Evolutionary conservation across 1,139 yeast genomes (phyloP), one percentile per base, ranked within the genome.

Genomic region (Zygosaccharomyces sapae): DNA sequence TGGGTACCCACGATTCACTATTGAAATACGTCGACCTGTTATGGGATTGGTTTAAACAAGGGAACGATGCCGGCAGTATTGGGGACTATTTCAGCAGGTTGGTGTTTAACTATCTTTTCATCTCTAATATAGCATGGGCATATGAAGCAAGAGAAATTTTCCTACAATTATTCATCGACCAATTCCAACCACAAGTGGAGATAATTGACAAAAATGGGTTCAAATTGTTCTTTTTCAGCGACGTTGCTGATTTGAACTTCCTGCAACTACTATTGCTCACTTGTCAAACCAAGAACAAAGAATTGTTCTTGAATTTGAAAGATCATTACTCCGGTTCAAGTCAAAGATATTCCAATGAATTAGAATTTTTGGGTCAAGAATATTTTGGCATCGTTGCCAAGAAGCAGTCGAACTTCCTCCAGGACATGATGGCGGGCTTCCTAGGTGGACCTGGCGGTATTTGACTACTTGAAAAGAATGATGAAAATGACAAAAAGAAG

Each of bases 351-450:
- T 48, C 63, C 16, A 68, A 68, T 2, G 74, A 79, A 9, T 69
- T 78, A 35, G 80, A 76, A 40, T 76, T 74, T 45, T 63, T 84
- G 48, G 86, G 84, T 33, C 70, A 69, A 53, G 60, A 68, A 5
- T 79, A 76, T 60, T 83, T 81, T 56, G 86, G 84, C 10, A 77
- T 83, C 38, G 68, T 76, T 13, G 72, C 78, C 9, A 79, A 74
- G 44, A 78, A 76, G 43, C 82, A 78, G 49, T 75, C 74, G 13
- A 87, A 88, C 62, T 73, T 86, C 72, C 70, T 90, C 59, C 92
- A 88, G 57, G 88, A 84, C 59, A 74, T 90, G 72, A 86, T 90
- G 95, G 83, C 94, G 19, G 88, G 89, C 29, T 72, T 89, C 47
- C 75, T 87, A 36, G 76, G 76, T 19, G 70, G 72, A 33, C 57